phyloP scores from a whole-genome alignment of 192 early-diverging fungal genomes.

The Piromyces finnis region DNA sequence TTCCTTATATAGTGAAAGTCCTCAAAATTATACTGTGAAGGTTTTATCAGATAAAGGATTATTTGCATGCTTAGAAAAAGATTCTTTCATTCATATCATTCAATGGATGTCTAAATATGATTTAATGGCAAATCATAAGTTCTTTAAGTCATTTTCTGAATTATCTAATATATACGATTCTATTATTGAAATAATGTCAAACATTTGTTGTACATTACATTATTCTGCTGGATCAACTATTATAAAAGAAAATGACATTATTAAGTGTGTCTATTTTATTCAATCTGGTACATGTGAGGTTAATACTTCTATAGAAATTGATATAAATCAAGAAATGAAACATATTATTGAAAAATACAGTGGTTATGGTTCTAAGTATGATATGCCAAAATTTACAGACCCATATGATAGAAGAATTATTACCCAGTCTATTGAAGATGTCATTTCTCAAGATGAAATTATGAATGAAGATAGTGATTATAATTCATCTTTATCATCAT shows the following conservation, averaged over 20 bases:
- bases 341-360: not conserved
- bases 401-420: not conserved
- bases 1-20: not conserved
- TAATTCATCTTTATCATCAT: not conserved
- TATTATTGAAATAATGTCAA: not conserved
- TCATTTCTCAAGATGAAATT: not conserved
- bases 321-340: not conserved
- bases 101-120: not conserved
- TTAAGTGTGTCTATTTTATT: not conserved
- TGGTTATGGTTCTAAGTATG: not conserved
- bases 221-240: not conserved
- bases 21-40: not conserved
- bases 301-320: not conserved
- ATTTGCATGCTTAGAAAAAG: not conserved
- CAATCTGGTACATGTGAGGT: not conserved
- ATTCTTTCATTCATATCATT: not conserved
- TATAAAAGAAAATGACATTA: not conserved
- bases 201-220: not conserved
- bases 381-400: not conserved
- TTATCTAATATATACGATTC: not conserved
- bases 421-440: not conserved
- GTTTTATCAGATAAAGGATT: not conserved
- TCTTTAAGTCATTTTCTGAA: not conserved
- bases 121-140: not conserved
- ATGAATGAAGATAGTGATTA: not conserved